Percentiles rank a stretch among this genome's conserved stretches.
phyloP scores from a whole-genome alignment of 495 filamentous ascomycete genomes.

The Emericellopsis terricola region DNA sequence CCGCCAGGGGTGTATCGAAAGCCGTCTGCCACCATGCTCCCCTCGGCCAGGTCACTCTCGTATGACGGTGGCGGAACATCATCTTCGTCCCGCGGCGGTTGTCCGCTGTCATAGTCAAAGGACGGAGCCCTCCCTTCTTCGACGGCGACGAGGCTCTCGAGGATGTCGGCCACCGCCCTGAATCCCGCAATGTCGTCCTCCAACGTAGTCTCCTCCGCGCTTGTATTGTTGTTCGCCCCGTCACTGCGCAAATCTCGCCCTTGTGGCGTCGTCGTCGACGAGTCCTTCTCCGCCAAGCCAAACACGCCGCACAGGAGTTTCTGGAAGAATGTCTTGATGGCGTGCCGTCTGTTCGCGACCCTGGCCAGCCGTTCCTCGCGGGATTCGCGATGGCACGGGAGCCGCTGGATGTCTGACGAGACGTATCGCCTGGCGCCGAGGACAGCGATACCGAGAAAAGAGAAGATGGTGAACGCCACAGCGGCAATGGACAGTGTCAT shows the following conservation, averaged over 20 bases:
- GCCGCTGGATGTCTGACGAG: conserved; percentile 14
- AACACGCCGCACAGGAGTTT: conserved; percentile 5
- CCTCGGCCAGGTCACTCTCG: conserved; percentile 9
- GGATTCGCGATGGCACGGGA: conserved; percentile 19
- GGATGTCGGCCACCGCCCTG: conserved; percentile 21
- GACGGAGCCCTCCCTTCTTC: conserved; percentile 14
- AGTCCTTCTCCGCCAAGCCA: conserved; percentile 16
- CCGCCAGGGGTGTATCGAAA: conserved; percentile 14
- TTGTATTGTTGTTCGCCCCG: conserved; percentile 8
- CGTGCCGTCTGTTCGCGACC: conserved; percentile 1
- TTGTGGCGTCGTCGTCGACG: conserved; percentile 10
- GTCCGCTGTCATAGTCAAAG: neutral
- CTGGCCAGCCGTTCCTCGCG: conserved; percentile 5
- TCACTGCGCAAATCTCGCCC: conserved; percentile 2
- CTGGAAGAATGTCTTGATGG: conserved; percentile 6
- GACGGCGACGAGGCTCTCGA: conserved; percentile 21
- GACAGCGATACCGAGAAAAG: conserved; percentile 3
- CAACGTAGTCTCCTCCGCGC: conserved; percentile 12
- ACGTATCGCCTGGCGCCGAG: conserved; percentile 16
- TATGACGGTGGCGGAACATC: conserved; percentile 5
- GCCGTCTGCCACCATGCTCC: conserved; percentile 15
- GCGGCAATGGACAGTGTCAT: neutral
- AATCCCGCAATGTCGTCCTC: conserved; percentile 27
- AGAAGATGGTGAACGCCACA: conserved; percentile 1
- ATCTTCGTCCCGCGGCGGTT: too few relatives aligned